Percentiles rank a stretch among this genome's conserved stretches.
Conservation (phyloP, 495 filamentous ascomycete genomes). For the Penicillium waksmanii region DNA sequence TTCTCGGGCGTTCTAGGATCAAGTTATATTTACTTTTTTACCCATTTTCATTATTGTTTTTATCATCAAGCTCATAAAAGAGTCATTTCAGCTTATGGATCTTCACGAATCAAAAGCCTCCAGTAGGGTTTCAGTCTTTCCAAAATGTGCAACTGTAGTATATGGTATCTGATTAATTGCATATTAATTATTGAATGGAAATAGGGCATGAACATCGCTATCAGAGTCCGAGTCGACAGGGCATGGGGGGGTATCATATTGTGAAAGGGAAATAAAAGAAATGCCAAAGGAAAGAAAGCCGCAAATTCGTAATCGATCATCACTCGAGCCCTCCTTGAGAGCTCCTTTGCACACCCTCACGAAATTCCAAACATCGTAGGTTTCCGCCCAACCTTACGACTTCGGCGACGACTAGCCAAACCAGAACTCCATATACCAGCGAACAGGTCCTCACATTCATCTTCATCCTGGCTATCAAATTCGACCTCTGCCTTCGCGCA, state of each 20-base stretch:
- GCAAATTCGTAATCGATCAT: background rate
- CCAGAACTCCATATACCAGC: slow-evolving; percentile 80
- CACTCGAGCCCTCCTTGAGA: background rate
- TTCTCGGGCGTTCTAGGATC: slow-evolving; percentile 8
- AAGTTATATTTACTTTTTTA: slow-evolving; percentile 1
- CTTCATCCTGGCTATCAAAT: slow-evolving; percentile 91
- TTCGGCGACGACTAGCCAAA: slow-evolving; percentile 65
- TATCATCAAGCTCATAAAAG: background rate
- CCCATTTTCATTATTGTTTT: background rate
- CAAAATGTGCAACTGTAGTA: background rate
- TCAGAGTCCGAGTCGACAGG: no score
- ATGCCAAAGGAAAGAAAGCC: background rate
- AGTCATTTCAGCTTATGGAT: background rate
- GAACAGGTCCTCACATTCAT: slow-evolving; percentile 95
- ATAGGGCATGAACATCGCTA: background rate
- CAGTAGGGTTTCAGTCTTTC: no score
- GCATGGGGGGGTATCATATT: background rate
- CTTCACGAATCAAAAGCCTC: background rate
- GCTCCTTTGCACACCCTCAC: slow-evolving; percentile 6
- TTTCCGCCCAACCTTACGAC: slow-evolving; percentile 49
- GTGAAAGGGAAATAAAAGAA: background rate
- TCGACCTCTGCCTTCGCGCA: slow-evolving; percentile 49
- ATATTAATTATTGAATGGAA: background rate
- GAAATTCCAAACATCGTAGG: slow-evolving; percentile 34
- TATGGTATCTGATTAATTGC: background rate